phyloP scores from a whole-genome alignment of 495 filamentous ascomycete species.

The Penicillium odoratum region DNA sequence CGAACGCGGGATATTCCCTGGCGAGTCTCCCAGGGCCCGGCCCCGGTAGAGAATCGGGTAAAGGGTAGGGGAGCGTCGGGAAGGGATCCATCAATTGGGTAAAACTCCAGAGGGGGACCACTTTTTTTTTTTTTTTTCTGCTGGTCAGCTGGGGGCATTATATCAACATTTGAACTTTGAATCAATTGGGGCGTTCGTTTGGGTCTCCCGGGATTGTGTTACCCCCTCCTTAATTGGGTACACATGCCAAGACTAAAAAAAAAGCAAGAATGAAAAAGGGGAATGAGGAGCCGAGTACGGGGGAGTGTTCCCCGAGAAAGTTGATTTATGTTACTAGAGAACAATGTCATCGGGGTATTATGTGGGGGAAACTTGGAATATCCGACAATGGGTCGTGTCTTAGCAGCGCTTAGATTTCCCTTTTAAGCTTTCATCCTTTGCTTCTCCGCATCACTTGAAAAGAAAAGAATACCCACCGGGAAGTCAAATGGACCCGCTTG shows the following conservation, averaged over 20 bases:
- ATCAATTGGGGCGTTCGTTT: neutral
- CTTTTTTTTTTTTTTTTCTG: constrained; percentile 2
- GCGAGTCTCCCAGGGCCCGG: neutral
- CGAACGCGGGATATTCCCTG: constrained; percentile 3
- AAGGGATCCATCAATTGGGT: constrained; percentile 2
- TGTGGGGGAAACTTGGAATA: neutral
- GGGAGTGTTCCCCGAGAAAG: neutral
- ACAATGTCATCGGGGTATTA: constrained; percentile 1
- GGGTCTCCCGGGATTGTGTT: neutral
- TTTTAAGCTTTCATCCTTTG: constrained; percentile 8
- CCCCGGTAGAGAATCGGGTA: neutral
- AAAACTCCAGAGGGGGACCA: neutral
- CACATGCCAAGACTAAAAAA: neutral
- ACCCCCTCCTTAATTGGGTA: neutral
- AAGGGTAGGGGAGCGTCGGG: neutral
- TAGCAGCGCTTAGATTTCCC: constrained; percentile 11
- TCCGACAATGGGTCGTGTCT: neutral
- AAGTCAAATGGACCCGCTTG: neutral
- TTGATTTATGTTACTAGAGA: neutral
- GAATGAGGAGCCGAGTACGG: neutral
- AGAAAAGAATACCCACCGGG: neutral
- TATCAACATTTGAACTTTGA: neutral
- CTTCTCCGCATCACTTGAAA: constrained; percentile 12
- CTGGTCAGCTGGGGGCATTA: constrained; percentile 3
- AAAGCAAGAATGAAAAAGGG: constrained; percentile 2